Conservation (phyloP, 352 stramenopile genomes). For the Aphanomyces cochlioides region DNA sequence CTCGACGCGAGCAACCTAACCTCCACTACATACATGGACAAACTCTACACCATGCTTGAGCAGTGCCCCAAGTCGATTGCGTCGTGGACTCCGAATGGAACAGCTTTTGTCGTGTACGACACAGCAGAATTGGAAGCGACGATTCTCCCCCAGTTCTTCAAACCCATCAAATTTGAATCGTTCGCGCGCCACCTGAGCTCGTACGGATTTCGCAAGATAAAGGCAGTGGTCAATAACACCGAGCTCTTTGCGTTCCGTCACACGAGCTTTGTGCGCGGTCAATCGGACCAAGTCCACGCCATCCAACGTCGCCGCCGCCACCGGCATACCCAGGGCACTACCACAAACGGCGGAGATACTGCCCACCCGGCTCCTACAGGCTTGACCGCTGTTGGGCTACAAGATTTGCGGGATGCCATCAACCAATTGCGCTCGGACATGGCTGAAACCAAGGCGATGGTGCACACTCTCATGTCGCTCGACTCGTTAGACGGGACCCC, state of each 20-base stretch:
- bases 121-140: constrained; percentile 3
- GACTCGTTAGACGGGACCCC: background rate
- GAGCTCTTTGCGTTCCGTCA: constrained; percentile 2
- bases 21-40: background rate
- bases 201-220: constrained; percentile 20
- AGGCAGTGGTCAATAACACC: background rate
- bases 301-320: constrained; percentile 2
- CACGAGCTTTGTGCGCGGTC: background rate
- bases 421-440: constrained; percentile 4
- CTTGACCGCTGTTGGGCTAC: too few relatives aligned
- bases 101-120: constrained; percentile 14
- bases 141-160: constrained; percentile 14
- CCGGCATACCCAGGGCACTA: background rate
- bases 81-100: constrained; percentile 10
- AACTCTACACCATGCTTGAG: constrained; percentile 5
- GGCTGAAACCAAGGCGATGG: constrained; percentile 5
- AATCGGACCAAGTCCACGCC: background rate
- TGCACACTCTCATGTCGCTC: background rate
- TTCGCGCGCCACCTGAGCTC: constrained; percentile 8
- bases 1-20: too few relatives aligned
- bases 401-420: background rate
- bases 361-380: too few relatives aligned
- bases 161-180: constrained; percentile 10
- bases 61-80: background rate
- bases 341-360: background rate